Base-by-base conservation (phyloP, 441 rosid species). In the California macrophylla region DNA sequence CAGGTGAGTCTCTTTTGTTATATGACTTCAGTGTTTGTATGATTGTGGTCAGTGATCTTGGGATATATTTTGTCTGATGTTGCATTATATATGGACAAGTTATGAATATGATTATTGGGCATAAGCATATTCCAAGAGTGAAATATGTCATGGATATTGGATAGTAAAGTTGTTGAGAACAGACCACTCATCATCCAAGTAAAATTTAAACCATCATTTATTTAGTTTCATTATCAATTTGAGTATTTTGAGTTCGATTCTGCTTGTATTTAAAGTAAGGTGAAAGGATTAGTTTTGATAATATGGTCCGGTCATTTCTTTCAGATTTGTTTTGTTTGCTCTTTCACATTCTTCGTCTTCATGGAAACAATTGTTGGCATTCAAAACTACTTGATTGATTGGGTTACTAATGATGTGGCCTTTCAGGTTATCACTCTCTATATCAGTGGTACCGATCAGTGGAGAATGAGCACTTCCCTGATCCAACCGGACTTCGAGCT, bases 401-500 rank as follows among this genome's bases (percentile, higher is more conserved):
- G 47, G 65, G 21, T 4, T 65, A 8, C 62, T 21, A 30, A 38
- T 40, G 24, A 28, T 15, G 69, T 54, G 74, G 3, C 4, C 30
- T 61, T 75, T 56, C 85, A 94, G 99, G 99, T 74, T 94, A 94
- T 77, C 99, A 94, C 79, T 72, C 94, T 23, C 82, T 94, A 71
- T 94, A 90, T 71, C 88, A 92, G 88, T 94, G 99, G 99, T 94
- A 94, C 85, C 87, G 76, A 76, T 73, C 93, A 50, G 93, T 94
- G 77, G 99, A 94, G 79, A 90, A 78, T 16, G 92, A 94, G 80
- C 99, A 94, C 81, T 94, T 94, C 75, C 99, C 99, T 0, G 99
- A 94, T 80, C 98, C 99, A 70, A 92, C 98, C 69, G 99, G 98
- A 63, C 98, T 94, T 81, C 84, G 98, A 79, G 80, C 90, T 45